Base-by-base conservation (phyloP, 495 filamentous ascomycete genomes). In the Usnea hakonensis region DNA sequence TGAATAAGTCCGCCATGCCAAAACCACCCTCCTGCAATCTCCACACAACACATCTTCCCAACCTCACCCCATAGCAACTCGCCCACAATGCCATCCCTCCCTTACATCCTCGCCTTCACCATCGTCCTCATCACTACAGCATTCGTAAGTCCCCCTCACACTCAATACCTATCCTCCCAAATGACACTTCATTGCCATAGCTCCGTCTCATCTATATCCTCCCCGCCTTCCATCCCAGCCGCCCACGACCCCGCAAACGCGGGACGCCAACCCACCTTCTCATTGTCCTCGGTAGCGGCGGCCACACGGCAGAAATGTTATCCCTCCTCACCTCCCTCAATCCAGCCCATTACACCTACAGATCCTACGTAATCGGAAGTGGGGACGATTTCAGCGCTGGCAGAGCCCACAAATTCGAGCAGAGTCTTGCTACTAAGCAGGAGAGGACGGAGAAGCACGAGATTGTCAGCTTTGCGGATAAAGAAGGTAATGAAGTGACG, bases 291-390 rank as follows among this genome's bases (percentile, higher is more conserved):
- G 94, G 94, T 43, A 93, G 88, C 33, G 94, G 94, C 61, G 94
- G 94, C 6, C 94, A 98, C 76, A 96, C 93, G 1, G 83, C 90
- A 16, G 94, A 98, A 77, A 95, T 97, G 89, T 76, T 96, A 50
- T 83, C 86, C 63, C 86, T 95, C 74, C 78, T 97, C 30, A 72
- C 79, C 30, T 76, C 79, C 33, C 74, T 80, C 26, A 70, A 81
- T 58, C 71, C 73, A 0, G 72, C 75, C 19, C 72, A 81, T 44
- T 86, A 82, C 69, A 80, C 76, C 6, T 85, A 89, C 69, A 84
- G 94, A 23, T 93, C 89, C 58, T 98, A 95, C 72, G 76, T 96
- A 17, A 79, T 95, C 50, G 87, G 84, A 57, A 81, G 78, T 1
- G 92, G 89, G 6, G 94, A 98, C 74, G 73, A 68, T 36, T 85